Base-by-base conservation (phyloP, 2,329 filamentous ascomycete genomes). In the Phymatotrichopsis omnivora region DNA sequence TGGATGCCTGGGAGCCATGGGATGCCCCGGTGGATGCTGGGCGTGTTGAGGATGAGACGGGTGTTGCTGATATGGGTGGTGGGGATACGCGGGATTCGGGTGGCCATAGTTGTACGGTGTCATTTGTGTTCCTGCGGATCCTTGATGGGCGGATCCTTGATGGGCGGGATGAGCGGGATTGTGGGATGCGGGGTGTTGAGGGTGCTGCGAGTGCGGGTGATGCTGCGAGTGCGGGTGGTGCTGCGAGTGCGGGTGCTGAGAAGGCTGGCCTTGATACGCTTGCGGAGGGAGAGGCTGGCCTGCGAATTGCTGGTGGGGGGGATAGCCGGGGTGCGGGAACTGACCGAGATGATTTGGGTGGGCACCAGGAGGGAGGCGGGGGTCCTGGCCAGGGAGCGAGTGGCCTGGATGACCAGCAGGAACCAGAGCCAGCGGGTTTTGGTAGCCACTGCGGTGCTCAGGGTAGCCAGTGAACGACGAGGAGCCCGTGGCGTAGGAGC, bases 391-490 rank as follows among this genome's bases (percentile, higher is more conserved):
- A 12, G 48, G 48, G 10, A 51, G 34, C 32, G 44, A 30, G 32
- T 44, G 30, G n/a, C n/a, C n/a, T 11, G 51, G 51, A 22, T 53
- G 48, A 25, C 43, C 42, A 5, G 46, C 42, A 11, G 53, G 53
- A 39, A 56, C 49, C 25, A 54, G 40, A 1, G 52, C 49, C 38
- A 54, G 50, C 7, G 51, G 52, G 24, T 52, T 52, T 28, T 52
- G 49, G 12, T 31, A 42, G 23, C 52, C 47, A 16, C 39, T 32
- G 14, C 45, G 40, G 5, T 45, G 46, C 24, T 52, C 45, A n/a
- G 14, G 7, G 34, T 53, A 54, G 28, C 47, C 48, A 14, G 43
- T 33, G 30, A 27, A 45, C 14, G 33, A 41, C 7, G 52, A 44
- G 10, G 24, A 10, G 16, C 22, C 39, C n/a, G n/a, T n/a, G n/a